These are phyloP conservation scores for Calonectria montana DNA, from an alignment of 2,329 filamentous ascomycete genomes.

Conservation along the genomic window DNA sequence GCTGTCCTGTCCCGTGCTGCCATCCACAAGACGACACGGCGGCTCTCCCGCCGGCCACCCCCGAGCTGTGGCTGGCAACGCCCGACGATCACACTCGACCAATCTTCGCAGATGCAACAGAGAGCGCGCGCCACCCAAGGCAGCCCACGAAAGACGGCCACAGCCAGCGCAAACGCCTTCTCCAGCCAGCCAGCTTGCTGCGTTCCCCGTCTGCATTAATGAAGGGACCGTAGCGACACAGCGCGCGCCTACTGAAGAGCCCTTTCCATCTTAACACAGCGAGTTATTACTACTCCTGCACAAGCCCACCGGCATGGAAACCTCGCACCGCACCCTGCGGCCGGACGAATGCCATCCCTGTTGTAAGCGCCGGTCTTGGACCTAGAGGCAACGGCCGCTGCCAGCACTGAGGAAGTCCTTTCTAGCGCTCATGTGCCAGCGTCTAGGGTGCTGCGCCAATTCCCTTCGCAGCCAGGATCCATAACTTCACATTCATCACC, in stretches of 20 bases:
- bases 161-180: background rate
- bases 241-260: conserved; percentile 18
- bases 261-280: background rate
- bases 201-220: conserved; percentile 9
- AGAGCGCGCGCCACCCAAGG: conserved; percentile 28
- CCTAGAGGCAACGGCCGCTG: conserved; percentile 1
- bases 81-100: conserved; percentile 24
- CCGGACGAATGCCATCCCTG: conserved; percentile 20
- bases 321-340: background rate
- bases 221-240: conserved; percentile 2
- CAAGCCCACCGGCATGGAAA: conserved; percentile 7
- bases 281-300: conserved; percentile 15
- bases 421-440: conserved; percentile 27
- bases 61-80: conserved; percentile 23
- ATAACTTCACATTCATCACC: conserved; percentile 10
- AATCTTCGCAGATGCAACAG: conserved; percentile 10
- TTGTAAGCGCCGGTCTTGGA: conserved; percentile 30
- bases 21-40: background rate
- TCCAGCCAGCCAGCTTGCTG: conserved; percentile 16
- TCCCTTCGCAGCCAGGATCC: conserved; percentile 10
- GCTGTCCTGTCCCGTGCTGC: conserved; percentile 21
- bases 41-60: conserved; percentile 20
- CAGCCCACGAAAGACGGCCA: conserved; percentile 15
- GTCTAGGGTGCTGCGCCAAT: conserved; percentile 25
- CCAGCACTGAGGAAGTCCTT: conserved; percentile 15